Evolutionary conservation across 139 green algal species (phyloP).

Genomic region (Chlorella sp.): DNA sequence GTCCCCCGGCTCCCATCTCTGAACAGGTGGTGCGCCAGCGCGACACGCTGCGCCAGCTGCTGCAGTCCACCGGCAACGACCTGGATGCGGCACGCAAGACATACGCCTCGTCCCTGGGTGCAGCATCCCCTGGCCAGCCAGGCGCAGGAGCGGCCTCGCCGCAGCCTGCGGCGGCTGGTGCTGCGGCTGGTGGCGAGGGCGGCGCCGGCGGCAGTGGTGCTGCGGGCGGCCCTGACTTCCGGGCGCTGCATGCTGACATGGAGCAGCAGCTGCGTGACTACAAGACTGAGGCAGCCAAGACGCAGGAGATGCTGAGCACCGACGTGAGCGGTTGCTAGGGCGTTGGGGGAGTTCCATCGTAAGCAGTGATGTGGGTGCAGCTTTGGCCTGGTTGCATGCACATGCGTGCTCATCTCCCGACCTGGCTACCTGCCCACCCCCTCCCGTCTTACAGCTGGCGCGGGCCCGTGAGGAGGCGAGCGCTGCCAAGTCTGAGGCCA

Average conservation of each 20-base stretch:
- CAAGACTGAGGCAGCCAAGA: constrained; percentile 30
- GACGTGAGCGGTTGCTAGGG: constrained; percentile 45
- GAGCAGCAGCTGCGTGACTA: constrained; percentile 42
- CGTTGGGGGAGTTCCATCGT: no score
- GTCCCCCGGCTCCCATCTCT: background rate
- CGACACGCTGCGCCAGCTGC: constrained; percentile 58
- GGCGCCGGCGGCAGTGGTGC: background rate
- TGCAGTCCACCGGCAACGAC: constrained; percentile 43
- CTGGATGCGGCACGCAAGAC: constrained; percentile 15
- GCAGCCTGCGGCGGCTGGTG: no score
- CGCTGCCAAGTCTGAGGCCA: constrained; percentile 36
- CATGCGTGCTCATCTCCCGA: no score
- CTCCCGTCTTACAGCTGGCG: constrained; percentile 21
- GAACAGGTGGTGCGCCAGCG: constrained; percentile 60
- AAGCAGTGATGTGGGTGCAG: no score
- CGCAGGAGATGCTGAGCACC: constrained; percentile 30
- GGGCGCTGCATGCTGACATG: constrained; percentile 36
- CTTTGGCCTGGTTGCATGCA: no score
- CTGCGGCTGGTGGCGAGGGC: no score
- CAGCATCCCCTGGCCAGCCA: no score
- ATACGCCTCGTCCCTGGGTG: background rate
- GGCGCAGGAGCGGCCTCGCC: no score
- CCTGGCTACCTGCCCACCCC: no score
- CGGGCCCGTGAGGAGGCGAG: constrained; percentile 33
- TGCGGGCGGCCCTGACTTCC: constrained; percentile 9